Conservation (phyloP, 225 moss, liverwort and hornwort genomes). For the Bryum argenteum region DNA sequence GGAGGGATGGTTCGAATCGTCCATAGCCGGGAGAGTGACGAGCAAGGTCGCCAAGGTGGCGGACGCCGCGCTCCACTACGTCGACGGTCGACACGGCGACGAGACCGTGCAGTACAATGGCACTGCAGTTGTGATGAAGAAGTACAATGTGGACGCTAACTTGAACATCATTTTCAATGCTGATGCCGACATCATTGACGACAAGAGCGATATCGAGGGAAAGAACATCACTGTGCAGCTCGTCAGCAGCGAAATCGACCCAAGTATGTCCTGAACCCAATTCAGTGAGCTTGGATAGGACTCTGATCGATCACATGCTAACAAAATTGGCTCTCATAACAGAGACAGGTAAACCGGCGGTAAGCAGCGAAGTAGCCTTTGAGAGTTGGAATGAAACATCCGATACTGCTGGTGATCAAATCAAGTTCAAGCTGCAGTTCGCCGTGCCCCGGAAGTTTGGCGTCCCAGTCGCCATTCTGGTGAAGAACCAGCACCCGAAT, state of each 20-base stretch:
- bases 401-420: neutral
- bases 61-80: neutral
- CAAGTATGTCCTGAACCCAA: slow-evolving; percentile 12
- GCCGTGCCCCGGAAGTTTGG: slow-evolving; percentile 43
- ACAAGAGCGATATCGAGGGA: slow-evolving; percentile 24
- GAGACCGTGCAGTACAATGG: slow-evolving; percentile 23
- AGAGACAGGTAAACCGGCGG: slow-evolving; percentile 20
- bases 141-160: neutral
- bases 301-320: neutral
- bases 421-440: slow-evolving; percentile 30
- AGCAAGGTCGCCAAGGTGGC: neutral
- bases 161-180: neutral
- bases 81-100: neutral
- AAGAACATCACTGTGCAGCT: slow-evolving; percentile 25
- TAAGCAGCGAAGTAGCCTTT: slow-evolving; percentile 19
- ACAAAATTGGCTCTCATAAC: neutral
- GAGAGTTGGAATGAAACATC: slow-evolving; percentile 18
- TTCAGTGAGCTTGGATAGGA: neutral
- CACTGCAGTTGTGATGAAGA: slow-evolving; percentile 25
- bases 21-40: neutral
- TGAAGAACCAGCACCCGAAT: slow-evolving; percentile 56
- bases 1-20: slow-evolving; percentile 17
- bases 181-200: neutral
- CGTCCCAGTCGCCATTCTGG: slow-evolving; percentile 55
- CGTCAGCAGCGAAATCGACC: slow-evolving; percentile 27